Conservation (phyloP, 1,139 yeast species). For the Hyphopichia pseudoburtonii region DNA sequence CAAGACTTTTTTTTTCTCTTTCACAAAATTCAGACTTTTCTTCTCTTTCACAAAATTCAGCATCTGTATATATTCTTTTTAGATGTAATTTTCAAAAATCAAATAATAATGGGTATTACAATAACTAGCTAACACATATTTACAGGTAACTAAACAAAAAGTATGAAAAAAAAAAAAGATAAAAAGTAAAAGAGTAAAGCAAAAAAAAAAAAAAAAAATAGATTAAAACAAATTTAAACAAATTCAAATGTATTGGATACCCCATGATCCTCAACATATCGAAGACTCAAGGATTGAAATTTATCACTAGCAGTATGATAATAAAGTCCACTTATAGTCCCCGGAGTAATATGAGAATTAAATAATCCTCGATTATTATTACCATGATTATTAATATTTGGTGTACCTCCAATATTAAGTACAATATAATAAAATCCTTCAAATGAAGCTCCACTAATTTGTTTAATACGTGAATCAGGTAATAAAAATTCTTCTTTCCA, state of each 20-base stretch:
- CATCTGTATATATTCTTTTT: too few relatives aligned
- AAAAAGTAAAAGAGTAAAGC: not conserved
- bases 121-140: too few relatives aligned
- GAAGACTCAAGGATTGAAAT: conserved; percentile 55
- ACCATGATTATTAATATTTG: conserved; percentile 6
- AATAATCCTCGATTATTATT: conserved; percentile 1
- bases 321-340: conserved; percentile 76
- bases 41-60: too few relatives aligned
- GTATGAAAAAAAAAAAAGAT: not conserved
- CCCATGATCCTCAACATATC: conserved; percentile 33
- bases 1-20: too few relatives aligned
- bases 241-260: conserved; percentile 26
- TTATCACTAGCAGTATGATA: conserved; percentile 76
- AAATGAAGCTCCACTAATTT: conserved; percentile 78
- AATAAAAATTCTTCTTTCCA: conserved; percentile 91
- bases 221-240: conserved; percentile 7
- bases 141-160: too few relatives aligned
- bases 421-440: conserved; percentile 92
- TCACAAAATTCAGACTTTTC: too few relatives aligned
- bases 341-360: conserved; percentile 28
- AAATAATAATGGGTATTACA: too few relatives aligned
- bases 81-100: too few relatives aligned
- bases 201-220: too few relatives aligned
- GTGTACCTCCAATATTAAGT: conserved; percentile 61
- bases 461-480: conserved; percentile 73